phyloP scores from a whole-genome alignment of 257 asterid genomes.

The Nicotiana tabacum region DNA sequence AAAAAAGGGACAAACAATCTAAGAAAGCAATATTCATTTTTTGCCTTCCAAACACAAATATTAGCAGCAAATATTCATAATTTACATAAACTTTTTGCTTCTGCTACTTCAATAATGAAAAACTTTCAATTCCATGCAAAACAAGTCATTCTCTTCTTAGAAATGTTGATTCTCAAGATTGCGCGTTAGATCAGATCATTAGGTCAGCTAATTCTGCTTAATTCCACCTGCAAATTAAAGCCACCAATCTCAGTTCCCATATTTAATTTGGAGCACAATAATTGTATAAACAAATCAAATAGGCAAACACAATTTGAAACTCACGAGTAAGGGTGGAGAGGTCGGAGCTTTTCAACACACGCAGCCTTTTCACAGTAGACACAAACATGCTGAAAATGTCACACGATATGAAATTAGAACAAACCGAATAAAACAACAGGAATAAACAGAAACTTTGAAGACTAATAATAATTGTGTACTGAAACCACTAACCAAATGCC shows the following conservation, averaged over 20 bases:
- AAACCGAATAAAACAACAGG: background rate
- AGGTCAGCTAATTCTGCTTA: background rate
- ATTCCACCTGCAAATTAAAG: background rate
- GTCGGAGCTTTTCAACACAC: slow-evolving; percentile 80
- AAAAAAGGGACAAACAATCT: background rate
- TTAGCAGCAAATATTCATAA: slow-evolving; percentile 5
- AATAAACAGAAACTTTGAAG: background rate
- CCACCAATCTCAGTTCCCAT: background rate
- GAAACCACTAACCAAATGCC: background rate
- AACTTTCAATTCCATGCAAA: background rate
- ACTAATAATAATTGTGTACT: background rate
- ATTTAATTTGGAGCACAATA: background rate
- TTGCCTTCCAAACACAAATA: slow-evolving; percentile 4
- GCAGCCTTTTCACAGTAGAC: slow-evolving; percentile 83
- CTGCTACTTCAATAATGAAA: background rate
- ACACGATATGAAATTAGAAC: background rate
- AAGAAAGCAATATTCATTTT: background rate
- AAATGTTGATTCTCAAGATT: background rate
- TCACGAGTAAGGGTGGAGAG: slow-evolving; percentile 57
- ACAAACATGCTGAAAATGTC: slow-evolving; percentile 76
- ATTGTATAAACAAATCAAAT: background rate
- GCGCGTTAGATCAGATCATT: background rate
- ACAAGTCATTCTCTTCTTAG: slow-evolving; percentile 6
- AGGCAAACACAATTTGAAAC: slow-evolving; percentile 16
- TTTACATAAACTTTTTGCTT: slow-evolving; percentile 1